Conservation (phyloP, 2,329 filamentous ascomycete species). For the Pseudocercospora pini-densiflorae region DNA sequence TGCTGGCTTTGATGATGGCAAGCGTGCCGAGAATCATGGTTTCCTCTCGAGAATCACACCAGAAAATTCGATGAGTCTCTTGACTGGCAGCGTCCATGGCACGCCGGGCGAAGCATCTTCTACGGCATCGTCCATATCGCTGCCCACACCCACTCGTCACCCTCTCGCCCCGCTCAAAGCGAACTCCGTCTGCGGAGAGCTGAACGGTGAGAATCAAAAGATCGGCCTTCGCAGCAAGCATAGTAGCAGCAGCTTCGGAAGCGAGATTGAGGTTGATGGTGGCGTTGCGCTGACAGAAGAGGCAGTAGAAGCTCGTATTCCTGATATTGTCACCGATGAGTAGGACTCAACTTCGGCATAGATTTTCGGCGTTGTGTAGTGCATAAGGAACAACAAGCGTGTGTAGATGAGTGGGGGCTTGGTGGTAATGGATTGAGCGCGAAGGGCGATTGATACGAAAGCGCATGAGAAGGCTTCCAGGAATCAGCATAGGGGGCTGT, state of each 20-base stretch:
- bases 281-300: constrained; percentile 57
- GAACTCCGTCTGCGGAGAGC: constrained; percentile 16
- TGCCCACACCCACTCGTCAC: constrained; percentile 31
- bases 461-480: neutral
- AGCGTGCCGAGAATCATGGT: constrained; percentile 35
- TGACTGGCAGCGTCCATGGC: constrained; percentile 22
- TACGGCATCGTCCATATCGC: constrained; percentile 38
- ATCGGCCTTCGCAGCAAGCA: constrained; percentile 20
- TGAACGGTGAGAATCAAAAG: constrained; percentile 10
- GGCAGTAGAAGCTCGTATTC: constrained; percentile 5
- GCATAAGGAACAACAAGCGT: neutral
- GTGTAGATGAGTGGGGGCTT: neutral
- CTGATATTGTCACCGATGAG: constrained; percentile 11
- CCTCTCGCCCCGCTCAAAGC: constrained; percentile 31
- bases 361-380: neutral
- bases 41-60: constrained; percentile 29
- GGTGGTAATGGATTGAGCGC: neutral
- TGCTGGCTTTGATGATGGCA: constrained; percentile 36
- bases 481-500: neutral
- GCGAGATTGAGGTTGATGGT: constrained; percentile 53
- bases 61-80: constrained; percentile 26
- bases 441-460: neutral
- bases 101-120: constrained; percentile 36
- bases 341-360: constrained; percentile 3
- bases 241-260: constrained; percentile 32